Base-by-base conservation (phyloP, 306 rosid genomes). In the Ceratonia siliqua region DNA sequence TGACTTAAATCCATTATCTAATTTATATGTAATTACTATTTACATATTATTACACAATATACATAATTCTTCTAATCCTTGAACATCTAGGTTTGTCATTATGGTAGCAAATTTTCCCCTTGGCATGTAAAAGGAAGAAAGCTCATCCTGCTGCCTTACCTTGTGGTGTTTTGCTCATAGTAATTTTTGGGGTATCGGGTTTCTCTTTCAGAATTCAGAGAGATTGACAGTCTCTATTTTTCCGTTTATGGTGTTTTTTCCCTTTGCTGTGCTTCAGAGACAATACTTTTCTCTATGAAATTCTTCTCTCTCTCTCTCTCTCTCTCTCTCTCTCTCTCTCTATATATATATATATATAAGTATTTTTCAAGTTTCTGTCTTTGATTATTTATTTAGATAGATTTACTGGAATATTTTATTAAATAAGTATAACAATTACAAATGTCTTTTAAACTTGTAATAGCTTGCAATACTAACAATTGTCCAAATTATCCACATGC, bases 41-140 rank as follows among this genome's bases (percentile, higher is more conserved):
- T 48, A 24, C 75, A 54, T 56, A 57, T 66, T 48, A 65, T 58
- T 68, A 56, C 21, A 25, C 49, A 15, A 39, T 70, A 46, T 20
- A 67, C 72, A 38, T 28, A 27, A 43, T 74, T 74, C 39, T 12
- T 49, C 41, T 58, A 42, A 68, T 41, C 53, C 78, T 49, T 66
- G 79, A 57, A 48, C 78, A 49, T 72, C 9, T n/a, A 50, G 43
- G 14, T 52, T 24, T 62, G 70, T 22, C 35, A 30, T 18, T 45
- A 4, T 57, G 54, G 71, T 32, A 30, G 46, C 72, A 39, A n/a
- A 35, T 52, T 15, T 20, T 55, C 46, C 28, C 38, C 43, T 13
- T 82, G 43, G 25, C 59, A 36, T 38, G 56, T 49, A 14, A n/a
- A 57, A 24, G 12, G 36, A 39, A 39, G 11, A 28, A 61, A 2